A percentile compares a stretch with the other conserved stretches of the same genome.
These are phyloP conservation scores for Pistacia atlantica DNA, from an alignment of 345 rosid genomes.

Conservation along the genomic window DNA sequence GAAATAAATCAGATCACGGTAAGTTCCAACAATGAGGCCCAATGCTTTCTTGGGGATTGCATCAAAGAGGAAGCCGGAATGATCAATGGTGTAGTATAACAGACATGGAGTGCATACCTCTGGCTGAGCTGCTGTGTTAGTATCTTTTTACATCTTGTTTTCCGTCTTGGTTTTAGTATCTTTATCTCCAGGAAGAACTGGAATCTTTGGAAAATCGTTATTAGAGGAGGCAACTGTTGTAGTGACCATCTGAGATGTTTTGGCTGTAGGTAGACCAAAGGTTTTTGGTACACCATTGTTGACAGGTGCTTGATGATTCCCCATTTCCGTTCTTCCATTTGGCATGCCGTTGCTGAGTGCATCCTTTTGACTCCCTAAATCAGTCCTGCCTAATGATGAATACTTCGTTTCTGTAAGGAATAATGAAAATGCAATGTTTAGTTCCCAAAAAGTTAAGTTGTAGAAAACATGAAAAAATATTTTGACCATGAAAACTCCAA, in stretches of 20 bases:
- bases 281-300: slow-evolving; percentile 51
- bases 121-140: slow-evolving; percentile 17
- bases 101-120: slow-evolving; percentile 26
- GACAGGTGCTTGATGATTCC: slow-evolving; percentile 43
- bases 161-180: slow-evolving; percentile 41
- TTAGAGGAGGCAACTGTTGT: slow-evolving; percentile 27
- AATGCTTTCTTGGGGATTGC: slow-evolving; percentile 11
- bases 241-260: slow-evolving; percentile 36
- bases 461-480: neutral
- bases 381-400: slow-evolving; percentile 67
- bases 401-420: slow-evolving; percentile 64
- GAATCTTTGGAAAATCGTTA: slow-evolving; percentile 39
- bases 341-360: slow-evolving; percentile 36
- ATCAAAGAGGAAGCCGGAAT: slow-evolving; percentile 18
- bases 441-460: slow-evolving; percentile 10
- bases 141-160: slow-evolving; percentile 23
- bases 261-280: slow-evolving; percentile 33
- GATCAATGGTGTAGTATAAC: slow-evolving; percentile 7
- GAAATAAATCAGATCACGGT: slow-evolving; percentile 25
- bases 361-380: slow-evolving; percentile 49
- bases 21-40: slow-evolving; percentile 28
- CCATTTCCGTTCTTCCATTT: slow-evolving; percentile 46
- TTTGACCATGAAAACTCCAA: neutral
- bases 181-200: slow-evolving; percentile 45
- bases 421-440: slow-evolving; percentile 19